phyloP scores from a whole-genome alignment of 305 asterid species.

The Salvia sclarea region DNA sequence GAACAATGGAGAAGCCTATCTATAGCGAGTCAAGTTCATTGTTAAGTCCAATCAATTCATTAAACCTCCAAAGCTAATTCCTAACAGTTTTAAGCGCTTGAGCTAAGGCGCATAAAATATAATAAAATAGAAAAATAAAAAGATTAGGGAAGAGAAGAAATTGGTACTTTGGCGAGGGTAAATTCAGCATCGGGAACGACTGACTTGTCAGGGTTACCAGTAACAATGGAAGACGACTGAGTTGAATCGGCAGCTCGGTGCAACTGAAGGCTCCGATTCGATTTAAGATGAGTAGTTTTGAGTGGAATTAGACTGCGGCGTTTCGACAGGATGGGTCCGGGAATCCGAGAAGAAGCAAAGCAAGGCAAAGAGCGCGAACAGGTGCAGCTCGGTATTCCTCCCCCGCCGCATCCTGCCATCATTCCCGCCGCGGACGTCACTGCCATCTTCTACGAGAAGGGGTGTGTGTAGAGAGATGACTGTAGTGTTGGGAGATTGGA shows the following conservation, averaged over 20 bases:
- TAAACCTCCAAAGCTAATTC: too few relatives aligned
- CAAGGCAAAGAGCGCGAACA: slow-evolving; percentile 34
- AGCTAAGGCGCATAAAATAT: too few relatives aligned
- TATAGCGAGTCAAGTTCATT: too few relatives aligned
- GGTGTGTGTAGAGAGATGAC: slow-evolving; percentile 13
- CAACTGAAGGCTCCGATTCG: slow-evolving; percentile 30
- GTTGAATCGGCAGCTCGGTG: slow-evolving; percentile 77
- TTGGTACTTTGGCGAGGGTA: slow-evolving; percentile 69
- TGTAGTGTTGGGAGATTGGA: slow-evolving; percentile 35
- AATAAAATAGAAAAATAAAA: neutral
- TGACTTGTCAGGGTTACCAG: slow-evolving; percentile 44
- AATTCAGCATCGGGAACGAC: slow-evolving; percentile 68
- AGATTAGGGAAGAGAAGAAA: neutral
- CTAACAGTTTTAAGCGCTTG: too few relatives aligned
- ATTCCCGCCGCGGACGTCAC: slow-evolving; percentile 30
- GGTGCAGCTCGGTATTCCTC: slow-evolving; percentile 43
- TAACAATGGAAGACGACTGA: slow-evolving; percentile 48
- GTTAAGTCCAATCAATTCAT: too few relatives aligned
- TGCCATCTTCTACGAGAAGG: neutral
- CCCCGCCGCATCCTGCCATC: slow-evolving; percentile 36
- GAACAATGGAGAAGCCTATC: too few relatives aligned
- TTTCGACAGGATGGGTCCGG: slow-evolving; percentile 21
- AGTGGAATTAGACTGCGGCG: slow-evolving; percentile 29
- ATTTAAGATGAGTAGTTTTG: slow-evolving; percentile 26
- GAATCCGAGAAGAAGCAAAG: slow-evolving; percentile 11